Conservation (phyloP, 2,329 filamentous ascomycete genomes). For the Incumbomyces lentus region DNA sequence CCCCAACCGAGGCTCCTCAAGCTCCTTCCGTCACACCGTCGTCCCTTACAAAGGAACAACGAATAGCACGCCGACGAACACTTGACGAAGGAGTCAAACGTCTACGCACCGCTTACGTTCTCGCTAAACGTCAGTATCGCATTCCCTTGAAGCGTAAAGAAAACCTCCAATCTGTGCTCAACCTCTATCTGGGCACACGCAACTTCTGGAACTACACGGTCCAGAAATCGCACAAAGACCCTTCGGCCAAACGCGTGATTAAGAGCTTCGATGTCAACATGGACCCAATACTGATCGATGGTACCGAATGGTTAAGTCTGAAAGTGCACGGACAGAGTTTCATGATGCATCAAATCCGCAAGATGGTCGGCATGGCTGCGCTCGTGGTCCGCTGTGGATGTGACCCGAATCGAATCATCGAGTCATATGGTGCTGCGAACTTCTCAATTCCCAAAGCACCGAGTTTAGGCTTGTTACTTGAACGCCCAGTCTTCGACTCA, state of each 20-base stretch:
- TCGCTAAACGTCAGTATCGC: constrained; percentile 76
- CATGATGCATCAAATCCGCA: constrained; percentile 99
- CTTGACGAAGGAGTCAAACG: constrained; percentile 58
- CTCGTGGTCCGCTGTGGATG: constrained; percentile 76
- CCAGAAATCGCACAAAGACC: constrained; percentile 69
- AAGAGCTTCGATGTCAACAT: constrained; percentile 76
- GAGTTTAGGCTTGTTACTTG: constrained; percentile 74
- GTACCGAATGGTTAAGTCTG: constrained; percentile 89
- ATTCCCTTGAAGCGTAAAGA: constrained; percentile 61
- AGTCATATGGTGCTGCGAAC: constrained; percentile 61
- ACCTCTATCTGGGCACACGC: constrained; percentile 68
- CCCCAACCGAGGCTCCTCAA: constrained; percentile 10
- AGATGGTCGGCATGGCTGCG: constrained; percentile 92
- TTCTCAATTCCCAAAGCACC: constrained; percentile 92
- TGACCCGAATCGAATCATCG: constrained; percentile 56
- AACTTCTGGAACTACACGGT: constrained; percentile 99
- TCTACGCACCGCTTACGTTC: constrained; percentile 71
- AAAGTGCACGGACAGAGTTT: constrained; percentile 97
- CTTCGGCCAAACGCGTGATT: constrained; percentile 81
- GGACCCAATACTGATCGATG: constrained; percentile 70
- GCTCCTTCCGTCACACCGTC: too few species aligned
- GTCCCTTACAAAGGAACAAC: neutral
- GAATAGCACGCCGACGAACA: constrained; percentile 1
- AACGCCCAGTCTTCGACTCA: constrained; percentile 79
- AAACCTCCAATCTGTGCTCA: constrained; percentile 64